Percentiles rank a stretch among this genome's conserved stretches.
phyloP scores from a whole-genome alignment of 2,329 filamentous ascomycete genomes.

The Talaromyces sp. region DNA sequence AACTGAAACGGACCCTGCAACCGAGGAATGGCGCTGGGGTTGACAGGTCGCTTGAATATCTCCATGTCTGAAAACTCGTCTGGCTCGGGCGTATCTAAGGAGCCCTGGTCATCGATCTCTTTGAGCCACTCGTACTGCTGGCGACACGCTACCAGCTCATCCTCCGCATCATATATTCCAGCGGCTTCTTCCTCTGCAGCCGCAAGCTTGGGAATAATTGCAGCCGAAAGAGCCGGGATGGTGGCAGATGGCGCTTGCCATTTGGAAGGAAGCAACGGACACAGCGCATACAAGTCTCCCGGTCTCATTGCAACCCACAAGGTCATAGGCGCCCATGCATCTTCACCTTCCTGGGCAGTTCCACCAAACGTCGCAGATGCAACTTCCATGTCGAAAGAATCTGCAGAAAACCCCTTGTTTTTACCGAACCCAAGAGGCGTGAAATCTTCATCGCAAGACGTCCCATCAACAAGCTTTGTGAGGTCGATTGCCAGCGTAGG shows the following conservation, averaged over 20 bases:
- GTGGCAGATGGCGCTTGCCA: slow-evolving; percentile 76
- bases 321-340: slow-evolving; percentile 88
- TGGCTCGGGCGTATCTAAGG: slow-evolving; percentile 35
- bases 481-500: slow-evolving; percentile 81
- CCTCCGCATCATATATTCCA: slow-evolving; percentile 33
- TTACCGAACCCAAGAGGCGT: slow-evolving; percentile 67
- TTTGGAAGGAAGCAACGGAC: slow-evolving; percentile 78
- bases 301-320: slow-evolving; percentile 94
- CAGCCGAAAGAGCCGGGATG: slow-evolving; percentile 75
- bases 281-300: slow-evolving; percentile 89
- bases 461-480: slow-evolving; percentile 81
- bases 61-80: slow-evolving; percentile 41
- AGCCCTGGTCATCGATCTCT: slow-evolving; percentile 52
- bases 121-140: slow-evolving; percentile 58
- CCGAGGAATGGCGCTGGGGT: slow-evolving; percentile 52
- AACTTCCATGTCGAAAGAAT: slow-evolving; percentile 89
- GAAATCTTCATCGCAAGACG: slow-evolving; percentile 76
- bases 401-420: slow-evolving; percentile 79
- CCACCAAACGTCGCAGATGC: slow-evolving; percentile 88
- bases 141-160: slow-evolving; percentile 42
- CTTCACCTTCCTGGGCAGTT: slow-evolving; percentile 51
- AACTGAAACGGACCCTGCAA: slow-evolving; percentile 59
- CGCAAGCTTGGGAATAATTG: slow-evolving; percentile 67
- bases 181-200: slow-evolving; percentile 35
- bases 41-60: slow-evolving; percentile 52